Evolutionary conservation across 768 basidiomycete genomes (phyloP).

Genomic region (Amanita rimosa): DNA sequence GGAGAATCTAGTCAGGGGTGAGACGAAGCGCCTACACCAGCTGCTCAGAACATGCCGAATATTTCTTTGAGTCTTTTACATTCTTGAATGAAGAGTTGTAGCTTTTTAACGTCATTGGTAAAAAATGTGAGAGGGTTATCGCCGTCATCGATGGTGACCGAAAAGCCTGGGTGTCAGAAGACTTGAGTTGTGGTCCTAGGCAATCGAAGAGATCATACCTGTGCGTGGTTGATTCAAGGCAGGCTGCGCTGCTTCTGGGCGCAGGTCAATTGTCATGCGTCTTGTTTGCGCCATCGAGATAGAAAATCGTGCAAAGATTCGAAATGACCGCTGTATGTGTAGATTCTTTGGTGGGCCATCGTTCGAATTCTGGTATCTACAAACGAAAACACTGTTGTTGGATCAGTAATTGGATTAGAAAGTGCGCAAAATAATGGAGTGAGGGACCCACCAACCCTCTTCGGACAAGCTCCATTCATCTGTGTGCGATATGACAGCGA

Average conservation of each 20-base stretch:
- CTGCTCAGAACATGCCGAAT: slow-evolving; percentile 25
- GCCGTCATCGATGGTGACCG: slow-evolving; percentile 35
- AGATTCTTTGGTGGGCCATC: slow-evolving; percentile 20
- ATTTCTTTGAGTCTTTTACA: slow-evolving; percentile 45
- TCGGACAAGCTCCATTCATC: slow-evolving; percentile 6
- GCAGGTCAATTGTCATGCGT: slow-evolving; percentile 24
- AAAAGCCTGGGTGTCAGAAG: slow-evolving; percentile 29
- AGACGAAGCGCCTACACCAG: neutral
- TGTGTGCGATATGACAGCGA: slow-evolving; percentile 3
- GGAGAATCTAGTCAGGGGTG: neutral
- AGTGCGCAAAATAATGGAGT: neutral
- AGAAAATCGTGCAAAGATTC: slow-evolving; percentile 42
- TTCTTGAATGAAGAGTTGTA: slow-evolving; percentile 39
- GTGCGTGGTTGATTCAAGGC: slow-evolving; percentile 23
- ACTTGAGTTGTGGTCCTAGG: slow-evolving; percentile 1
- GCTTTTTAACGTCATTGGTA: slow-evolving; percentile 33
- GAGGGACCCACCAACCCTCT: slow-evolving; percentile 3
- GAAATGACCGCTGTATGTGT: slow-evolving; percentile 39
- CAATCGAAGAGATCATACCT: slow-evolving; percentile 20
- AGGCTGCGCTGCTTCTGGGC: slow-evolving; percentile 13
- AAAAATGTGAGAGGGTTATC: slow-evolving; percentile 27
- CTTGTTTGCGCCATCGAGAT: slow-evolving; percentile 47
- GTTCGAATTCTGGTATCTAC: slow-evolving; percentile 23
- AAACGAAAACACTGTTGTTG: slow-evolving; percentile 34
- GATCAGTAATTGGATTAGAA: neutral